A percentile compares a stretch with the other conserved stretches of the same genome.
phyloP scores from a whole-genome alignment of 2,329 filamentous ascomycete species.

The Celoporthe dispersa region DNA sequence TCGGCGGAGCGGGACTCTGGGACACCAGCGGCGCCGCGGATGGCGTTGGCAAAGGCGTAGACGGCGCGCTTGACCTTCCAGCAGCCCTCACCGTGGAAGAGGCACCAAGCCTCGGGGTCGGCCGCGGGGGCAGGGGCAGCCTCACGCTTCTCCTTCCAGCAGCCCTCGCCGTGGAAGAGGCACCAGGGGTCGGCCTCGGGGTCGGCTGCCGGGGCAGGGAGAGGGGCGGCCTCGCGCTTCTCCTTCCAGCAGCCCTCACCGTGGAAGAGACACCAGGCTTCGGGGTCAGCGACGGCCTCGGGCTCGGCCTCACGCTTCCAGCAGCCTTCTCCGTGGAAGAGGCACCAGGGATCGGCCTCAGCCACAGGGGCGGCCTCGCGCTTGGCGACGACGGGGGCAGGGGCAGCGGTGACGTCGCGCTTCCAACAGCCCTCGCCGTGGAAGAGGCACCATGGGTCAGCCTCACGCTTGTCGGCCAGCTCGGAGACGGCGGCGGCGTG shows the following conservation, averaged over 20 bases:
- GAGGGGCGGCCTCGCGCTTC: constrained; percentile 21
- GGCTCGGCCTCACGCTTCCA: constrained; percentile 37
- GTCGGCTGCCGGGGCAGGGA: constrained; percentile 26
- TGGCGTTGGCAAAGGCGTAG: constrained; percentile 38
- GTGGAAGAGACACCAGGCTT: constrained; percentile 38
- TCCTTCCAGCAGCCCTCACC: constrained; percentile 43
- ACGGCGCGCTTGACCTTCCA: constrained; percentile 49
- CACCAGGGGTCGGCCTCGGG: constrained; percentile 25
- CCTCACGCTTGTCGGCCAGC: constrained; percentile 31
- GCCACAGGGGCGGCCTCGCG: constrained; percentile 23
- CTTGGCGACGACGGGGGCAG: background rate
- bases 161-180: constrained; percentile 23
- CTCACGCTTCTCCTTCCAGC: constrained; percentile 35
- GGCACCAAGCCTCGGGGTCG: constrained; percentile 39
- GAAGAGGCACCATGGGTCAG: constrained; percentile 40
- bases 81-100: constrained; percentile 46
- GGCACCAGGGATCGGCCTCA: constrained; percentile 30
- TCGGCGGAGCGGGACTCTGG: constrained; percentile 38
- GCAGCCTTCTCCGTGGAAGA: constrained; percentile 40
- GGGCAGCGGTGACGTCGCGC: constrained; percentile 44
- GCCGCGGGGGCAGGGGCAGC: constrained; percentile 33
- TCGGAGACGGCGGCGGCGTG: constrained; percentile 37
- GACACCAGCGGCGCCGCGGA: constrained; percentile 33
- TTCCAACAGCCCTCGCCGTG: constrained; percentile 49
- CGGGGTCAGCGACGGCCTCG: constrained; percentile 31